phyloP scores from a whole-genome alignment of 2,329 filamentous ascomycete genomes.

The Chaetomium globosum region DNA sequence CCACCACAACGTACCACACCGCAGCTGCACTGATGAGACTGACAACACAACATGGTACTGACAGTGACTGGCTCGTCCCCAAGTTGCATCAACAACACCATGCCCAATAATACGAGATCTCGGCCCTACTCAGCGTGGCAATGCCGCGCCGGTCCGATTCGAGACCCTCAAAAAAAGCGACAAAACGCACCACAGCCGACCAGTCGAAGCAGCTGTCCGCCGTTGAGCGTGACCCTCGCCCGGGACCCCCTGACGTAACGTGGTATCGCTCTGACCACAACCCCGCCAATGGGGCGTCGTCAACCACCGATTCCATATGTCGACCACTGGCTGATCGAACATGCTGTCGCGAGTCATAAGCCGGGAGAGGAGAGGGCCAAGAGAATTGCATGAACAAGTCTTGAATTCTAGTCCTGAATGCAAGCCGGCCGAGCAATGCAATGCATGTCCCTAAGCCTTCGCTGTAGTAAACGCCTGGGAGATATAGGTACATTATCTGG shows the following conservation, averaged over 20 bases:
- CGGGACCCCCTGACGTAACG: conserved; percentile 5
- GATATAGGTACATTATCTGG: not conserved
- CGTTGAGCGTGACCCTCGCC: not conserved
- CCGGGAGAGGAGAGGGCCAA: not conserved
- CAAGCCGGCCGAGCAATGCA: not conserved
- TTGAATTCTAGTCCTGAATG: not conserved
- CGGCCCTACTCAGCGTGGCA: not conserved
- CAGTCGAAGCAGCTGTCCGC: not conserved
- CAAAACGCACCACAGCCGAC: too few relatives aligned
- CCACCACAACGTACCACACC: not conserved
- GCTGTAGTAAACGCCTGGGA: not conserved
- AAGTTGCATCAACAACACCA: not conserved
- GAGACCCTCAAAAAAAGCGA: not conserved
- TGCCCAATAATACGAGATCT: not conserved
- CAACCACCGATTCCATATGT: not conserved
- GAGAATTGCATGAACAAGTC: not conserved
- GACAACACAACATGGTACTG: not conserved
- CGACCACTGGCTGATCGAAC: too few relatives aligned
- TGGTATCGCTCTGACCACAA: not conserved
- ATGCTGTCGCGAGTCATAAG: not conserved
- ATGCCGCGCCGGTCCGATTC: not conserved
- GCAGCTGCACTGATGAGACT: too few relatives aligned
- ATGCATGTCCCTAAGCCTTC: not conserved
- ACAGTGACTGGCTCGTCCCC: not conserved
- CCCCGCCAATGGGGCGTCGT: not conserved